Conservation (phyloP, 2,329 filamentous ascomycete genomes). For the Colletotrichum navitas region DNA sequence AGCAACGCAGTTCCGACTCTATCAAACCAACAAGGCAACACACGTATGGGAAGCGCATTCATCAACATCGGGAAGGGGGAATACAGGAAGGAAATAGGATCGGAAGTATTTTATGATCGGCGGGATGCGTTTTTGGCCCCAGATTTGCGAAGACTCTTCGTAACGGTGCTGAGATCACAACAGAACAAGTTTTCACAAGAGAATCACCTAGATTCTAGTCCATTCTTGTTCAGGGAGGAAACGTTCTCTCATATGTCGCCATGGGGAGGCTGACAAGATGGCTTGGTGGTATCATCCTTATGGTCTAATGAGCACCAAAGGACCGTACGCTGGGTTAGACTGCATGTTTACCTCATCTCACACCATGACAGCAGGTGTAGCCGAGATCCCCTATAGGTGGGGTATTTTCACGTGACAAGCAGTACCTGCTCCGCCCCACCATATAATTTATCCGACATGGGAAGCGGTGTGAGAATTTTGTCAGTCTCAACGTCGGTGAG, state of each 20-base stretch:
- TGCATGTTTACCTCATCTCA: background rate
- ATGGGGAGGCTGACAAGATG: too few relatives aligned
- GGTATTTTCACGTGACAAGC: conserved; percentile 13
- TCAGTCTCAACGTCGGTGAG: conserved; percentile 50
- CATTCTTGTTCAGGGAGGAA: too few relatives aligned
- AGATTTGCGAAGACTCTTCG: too few relatives aligned
- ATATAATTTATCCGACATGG: conserved; percentile 34
- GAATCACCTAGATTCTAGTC: too few relatives aligned
- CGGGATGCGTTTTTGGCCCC: background rate
- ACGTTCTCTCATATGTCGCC: too few relatives aligned
- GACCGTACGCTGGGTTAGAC: too few relatives aligned
- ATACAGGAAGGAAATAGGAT: background rate
- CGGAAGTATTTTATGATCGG: background rate
- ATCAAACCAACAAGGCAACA: conserved; percentile 6
- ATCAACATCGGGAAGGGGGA: background rate
- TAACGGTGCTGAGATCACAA: too few relatives aligned
- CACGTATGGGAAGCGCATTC: conserved; percentile 8
- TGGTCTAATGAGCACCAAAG: too few relatives aligned
- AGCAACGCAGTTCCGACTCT: background rate
- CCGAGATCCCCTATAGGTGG: background rate
- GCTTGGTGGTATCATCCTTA: too few relatives aligned
- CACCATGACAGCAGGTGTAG: background rate
- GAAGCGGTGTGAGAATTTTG: conserved; percentile 57
- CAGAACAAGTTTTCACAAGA: too few relatives aligned
- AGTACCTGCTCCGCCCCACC: conserved; percentile 15